Base-by-base conservation (phyloP, 805 yeast genomes). In the Schwanniomyces vanrijiae region DNA sequence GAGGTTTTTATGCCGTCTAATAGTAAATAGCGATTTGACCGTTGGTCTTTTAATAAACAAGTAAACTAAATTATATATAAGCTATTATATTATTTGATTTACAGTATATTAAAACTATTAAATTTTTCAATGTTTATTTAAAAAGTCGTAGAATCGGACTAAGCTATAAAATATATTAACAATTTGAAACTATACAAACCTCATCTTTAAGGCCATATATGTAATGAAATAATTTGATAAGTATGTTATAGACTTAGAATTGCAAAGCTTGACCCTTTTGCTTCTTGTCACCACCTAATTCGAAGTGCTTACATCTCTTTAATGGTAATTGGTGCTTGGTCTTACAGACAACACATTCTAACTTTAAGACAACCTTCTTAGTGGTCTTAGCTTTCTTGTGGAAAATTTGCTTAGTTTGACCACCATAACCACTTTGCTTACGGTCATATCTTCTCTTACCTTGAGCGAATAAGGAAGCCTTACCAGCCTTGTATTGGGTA, bases 381-480 rank as follows among this genome's bases (percentile, higher is more conserved):
- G 99, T 94, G 67, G 98, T 94, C 90, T 94, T 94, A 70, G 99
- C 99, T 81, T 94, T 94, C 89, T 94, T 94, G 88, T 90, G 98
- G 97, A 94, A 94, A 81, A 94, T 87, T 75, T 86, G 99, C 85
- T 90, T 94, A 81, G 99, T 94, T 84, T 94, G 99, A 89, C 99
- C 99, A 89, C 99, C 99, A 82, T 84, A 94, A 90, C 99, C 99
- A 70, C 88, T 76, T 84, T 94, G 99, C 82, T 94, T 94, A 82
- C 99, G 96, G 92, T 94, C 99, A 84, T 94, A 94, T 85, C 99
- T 91, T 86, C 99, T 90, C 92, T 95, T 94, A 87, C 99, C 99
- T 83, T 94, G 98, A 67, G 98, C 97, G 75, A 84, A 90, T 70
- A 91, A 86, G 61, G 98, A 92, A 76, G 99, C 98, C 84, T 94